A percentile compares a stretch with the other conserved stretches of the same genome.
These are phyloP conservation scores for Canavalia gladiata DNA, from an alignment of 306 rosid species.

Conservation along the genomic window DNA sequence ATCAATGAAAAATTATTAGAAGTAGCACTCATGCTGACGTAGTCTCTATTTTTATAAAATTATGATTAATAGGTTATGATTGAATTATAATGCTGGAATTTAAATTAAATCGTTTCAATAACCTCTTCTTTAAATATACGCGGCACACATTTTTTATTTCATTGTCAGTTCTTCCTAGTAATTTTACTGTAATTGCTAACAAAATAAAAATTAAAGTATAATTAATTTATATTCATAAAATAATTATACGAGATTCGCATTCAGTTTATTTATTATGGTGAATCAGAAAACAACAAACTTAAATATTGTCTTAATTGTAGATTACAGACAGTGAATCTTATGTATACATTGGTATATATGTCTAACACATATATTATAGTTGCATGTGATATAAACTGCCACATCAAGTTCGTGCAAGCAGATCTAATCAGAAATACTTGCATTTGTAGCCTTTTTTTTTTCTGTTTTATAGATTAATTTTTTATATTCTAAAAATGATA, in stretches of 20 bases:
- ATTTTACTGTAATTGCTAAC: conserved; percentile 91
- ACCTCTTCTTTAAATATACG: conserved; percentile 89
- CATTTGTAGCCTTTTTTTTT: background rate
- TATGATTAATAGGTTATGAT: conserved; percentile 49
- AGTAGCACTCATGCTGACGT: conserved; percentile 49
- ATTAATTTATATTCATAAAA: conserved; percentile 11
- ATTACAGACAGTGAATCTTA: conserved; percentile 38
- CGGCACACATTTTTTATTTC: conserved; percentile 98
- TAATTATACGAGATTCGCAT: conserved; percentile 48
- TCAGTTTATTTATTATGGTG: conserved; percentile 36
- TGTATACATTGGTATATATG: conserved; percentile 31
- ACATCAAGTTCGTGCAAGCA: conserved; percentile 31
- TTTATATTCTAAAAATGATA: conserved; percentile 4
- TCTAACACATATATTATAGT: conserved; percentile 31
- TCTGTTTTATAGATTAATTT: conserved; percentile 9
- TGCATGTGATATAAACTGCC: conserved; percentile 60
- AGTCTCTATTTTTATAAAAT: conserved; percentile 40
- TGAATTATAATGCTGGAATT: conserved; percentile 56
- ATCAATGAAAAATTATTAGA: conserved; percentile 59
- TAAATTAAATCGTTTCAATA: conserved; percentile 50
- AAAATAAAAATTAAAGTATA: conserved; percentile 7
- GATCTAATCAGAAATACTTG: conserved; percentile 61
- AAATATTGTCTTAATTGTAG: conserved; percentile 37
- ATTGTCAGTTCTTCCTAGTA: conserved; percentile 94
- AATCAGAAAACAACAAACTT: conserved; percentile 45